Evolutionary conservation across 1,284 basidiomycete species (phyloP).

Genomic region (Golubevia pallescens): DNA sequence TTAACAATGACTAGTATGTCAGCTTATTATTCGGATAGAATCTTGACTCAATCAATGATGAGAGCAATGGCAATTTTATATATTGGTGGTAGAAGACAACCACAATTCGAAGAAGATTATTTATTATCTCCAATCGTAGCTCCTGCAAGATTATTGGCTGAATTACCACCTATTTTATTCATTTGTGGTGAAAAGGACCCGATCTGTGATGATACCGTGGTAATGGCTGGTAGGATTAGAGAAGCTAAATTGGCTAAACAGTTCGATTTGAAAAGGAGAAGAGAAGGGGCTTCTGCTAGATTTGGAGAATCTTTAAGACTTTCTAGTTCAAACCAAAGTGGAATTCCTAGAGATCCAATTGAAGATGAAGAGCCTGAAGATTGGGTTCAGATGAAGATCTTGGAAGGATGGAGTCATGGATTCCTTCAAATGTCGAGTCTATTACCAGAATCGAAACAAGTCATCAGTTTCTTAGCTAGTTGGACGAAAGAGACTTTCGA

Average conservation of each 20-base stretch:
- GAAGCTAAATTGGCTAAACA: slow-evolving; percentile 70
- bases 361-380: slow-evolving; percentile 81
- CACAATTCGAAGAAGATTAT: slow-evolving; percentile 93
- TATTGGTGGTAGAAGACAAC: slow-evolving; percentile 87
- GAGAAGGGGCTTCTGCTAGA: background rate
- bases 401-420: slow-evolving; percentile 71
- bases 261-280: background rate
- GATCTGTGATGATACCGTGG: slow-evolving; percentile 92
- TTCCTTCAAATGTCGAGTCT: slow-evolving; percentile 91
- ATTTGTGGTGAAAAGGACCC: slow-evolving; percentile 83
- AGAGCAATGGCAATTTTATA: slow-evolving; percentile 98
- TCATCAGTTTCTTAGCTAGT: slow-evolving; percentile 85
- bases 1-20: slow-evolving; percentile 95
- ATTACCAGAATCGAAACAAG: slow-evolving; percentile 80
- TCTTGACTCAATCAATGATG: slow-evolving; percentile 69
- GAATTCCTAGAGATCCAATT: slow-evolving; percentile 65
- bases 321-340: background rate
- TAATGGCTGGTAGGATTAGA: slow-evolving; percentile 88
- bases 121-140: slow-evolving; percentile 91
- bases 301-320: background rate
- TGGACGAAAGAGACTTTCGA: slow-evolving; percentile 87
- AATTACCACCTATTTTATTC: slow-evolving; percentile 85
- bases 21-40: slow-evolving; percentile 67
- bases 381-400: slow-evolving; percentile 91
- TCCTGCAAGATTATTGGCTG: slow-evolving; percentile 80